Conservation (phyloP, 176 grass and related monocot genomes). For the Otatea glauca region DNA sequence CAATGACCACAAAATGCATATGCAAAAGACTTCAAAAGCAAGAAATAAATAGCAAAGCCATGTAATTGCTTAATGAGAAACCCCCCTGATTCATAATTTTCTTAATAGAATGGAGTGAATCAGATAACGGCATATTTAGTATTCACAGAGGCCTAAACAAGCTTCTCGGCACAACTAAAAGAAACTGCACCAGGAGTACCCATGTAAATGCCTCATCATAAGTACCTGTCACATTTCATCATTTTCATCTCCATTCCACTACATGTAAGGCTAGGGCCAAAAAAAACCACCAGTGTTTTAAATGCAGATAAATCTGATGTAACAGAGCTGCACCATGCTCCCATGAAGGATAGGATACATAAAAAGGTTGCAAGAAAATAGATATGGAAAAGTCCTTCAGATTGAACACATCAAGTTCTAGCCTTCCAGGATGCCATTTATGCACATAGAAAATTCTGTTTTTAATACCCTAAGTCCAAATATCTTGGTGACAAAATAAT, state of each 20-base stretch:
- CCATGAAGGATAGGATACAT: neutral
- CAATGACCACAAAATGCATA: neutral
- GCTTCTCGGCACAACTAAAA: slow-evolving; percentile 65
- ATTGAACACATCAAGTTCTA: slow-evolving; percentile 1
- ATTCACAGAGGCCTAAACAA: slow-evolving; percentile 59
- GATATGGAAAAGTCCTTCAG: neutral
- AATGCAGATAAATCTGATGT: slow-evolving; percentile 10
- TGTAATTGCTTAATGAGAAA: slow-evolving; percentile 14
- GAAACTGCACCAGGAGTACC: slow-evolving; percentile 68
- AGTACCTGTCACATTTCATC: slow-evolving; percentile 81
- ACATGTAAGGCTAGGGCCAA: neutral
- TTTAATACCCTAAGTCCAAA: slow-evolving; percentile 7
- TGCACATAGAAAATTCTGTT: neutral
- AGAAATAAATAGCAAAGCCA: slow-evolving; percentile 6
- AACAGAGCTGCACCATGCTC: neutral
- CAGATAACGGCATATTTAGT: slow-evolving; percentile 41
- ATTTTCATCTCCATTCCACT: slow-evolving; percentile 65
- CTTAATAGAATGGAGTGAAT: slow-evolving; percentile 55
- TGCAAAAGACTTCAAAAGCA: neutral
- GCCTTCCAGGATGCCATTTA: slow-evolving; percentile 1
- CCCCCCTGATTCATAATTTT: neutral
- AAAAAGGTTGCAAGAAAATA: neutral
- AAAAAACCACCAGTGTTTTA: neutral
- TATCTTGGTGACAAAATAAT: neutral
- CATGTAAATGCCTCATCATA: slow-evolving; percentile 61